Percentiles rank a stretch among this genome's conserved stretches.
phyloP scores from a whole-genome alignment of 129 eudicot species.

The sunflower (Helianthus annuus) region DNA sequence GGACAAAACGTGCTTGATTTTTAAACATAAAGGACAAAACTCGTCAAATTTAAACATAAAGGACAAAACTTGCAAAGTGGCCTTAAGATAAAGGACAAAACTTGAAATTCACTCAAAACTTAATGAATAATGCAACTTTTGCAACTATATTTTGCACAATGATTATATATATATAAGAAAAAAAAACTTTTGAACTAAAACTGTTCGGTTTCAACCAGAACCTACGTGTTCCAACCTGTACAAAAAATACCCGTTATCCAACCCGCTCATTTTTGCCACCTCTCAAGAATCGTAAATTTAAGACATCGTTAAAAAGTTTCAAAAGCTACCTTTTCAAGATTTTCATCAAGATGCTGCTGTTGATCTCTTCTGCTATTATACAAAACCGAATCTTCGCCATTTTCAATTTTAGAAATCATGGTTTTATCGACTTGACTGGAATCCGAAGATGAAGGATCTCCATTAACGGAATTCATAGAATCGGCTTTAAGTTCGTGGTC shows the following conservation, averaged over 20 bases:
- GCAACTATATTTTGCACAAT: too few relatives aligned
- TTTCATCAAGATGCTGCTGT: constrained; percentile 37
- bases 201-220: background rate
- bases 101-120: too few relatives aligned
- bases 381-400: constrained; percentile 30
- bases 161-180: background rate
- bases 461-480: constrained; percentile 42
- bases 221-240: background rate
- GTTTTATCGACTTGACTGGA: constrained; percentile 35
- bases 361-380: constrained; percentile 26
- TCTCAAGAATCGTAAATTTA: background rate
- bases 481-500: constrained; percentile 21
- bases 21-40: too few relatives aligned
- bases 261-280: background rate
- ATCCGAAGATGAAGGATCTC: constrained; percentile 35
- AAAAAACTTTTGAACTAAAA: background rate
- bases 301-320: background rate
- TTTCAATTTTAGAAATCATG: constrained; percentile 27
- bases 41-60: too few relatives aligned
- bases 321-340: constrained; percentile 47
- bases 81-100: too few relatives aligned
- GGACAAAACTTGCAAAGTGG: too few relatives aligned
- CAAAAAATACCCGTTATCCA: background rate
- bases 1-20: too few relatives aligned
- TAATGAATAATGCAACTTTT: too few relatives aligned